These are phyloP conservation scores for Mikania micrantha DNA, from an alignment of 129 eudicot species.

Conservation along the genomic window DNA sequence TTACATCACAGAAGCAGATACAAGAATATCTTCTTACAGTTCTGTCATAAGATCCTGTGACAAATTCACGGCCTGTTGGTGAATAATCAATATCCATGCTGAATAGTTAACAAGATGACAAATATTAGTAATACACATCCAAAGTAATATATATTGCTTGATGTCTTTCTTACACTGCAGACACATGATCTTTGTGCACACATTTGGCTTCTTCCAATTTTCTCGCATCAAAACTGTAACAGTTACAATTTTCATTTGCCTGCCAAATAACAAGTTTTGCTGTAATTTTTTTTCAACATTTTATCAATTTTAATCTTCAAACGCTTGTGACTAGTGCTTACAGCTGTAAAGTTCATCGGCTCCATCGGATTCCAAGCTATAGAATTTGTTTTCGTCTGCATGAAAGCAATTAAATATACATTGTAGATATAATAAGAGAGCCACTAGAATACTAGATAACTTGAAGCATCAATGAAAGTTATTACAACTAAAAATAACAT, in stretches of 20 bases:
- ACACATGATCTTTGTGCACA: slow-evolving; percentile 93
- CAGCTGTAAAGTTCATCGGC: slow-evolving; percentile 97
- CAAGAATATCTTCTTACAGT: slow-evolving; percentile 45
- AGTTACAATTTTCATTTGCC: slow-evolving; percentile 94
- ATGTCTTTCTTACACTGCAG: slow-evolving; percentile 89
- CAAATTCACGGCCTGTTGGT: slow-evolving; percentile 97
- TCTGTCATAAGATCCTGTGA: slow-evolving; percentile 97
- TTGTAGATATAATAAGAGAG: not conserved
- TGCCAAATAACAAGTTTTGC: slow-evolving; percentile 19
- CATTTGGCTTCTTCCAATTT: slow-evolving; percentile 74
- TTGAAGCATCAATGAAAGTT: not conserved
- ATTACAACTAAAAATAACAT: not conserved
- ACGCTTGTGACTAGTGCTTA: slow-evolving; percentile 27
- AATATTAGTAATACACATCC: not conserved
- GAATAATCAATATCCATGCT: slow-evolving; percentile 99
- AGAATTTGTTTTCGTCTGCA: slow-evolving; percentile 86
- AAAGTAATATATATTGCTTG: not conserved
- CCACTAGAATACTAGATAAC: slow-evolving; percentile 2
- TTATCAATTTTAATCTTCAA: not conserved
- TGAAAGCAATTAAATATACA: not conserved
- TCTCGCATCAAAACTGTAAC: slow-evolving; percentile 86
- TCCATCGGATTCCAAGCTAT: slow-evolving; percentile 97
- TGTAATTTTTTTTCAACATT: not conserved
- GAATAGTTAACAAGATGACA: slow-evolving; percentile 11
- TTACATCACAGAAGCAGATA: not conserved